A percentile compares a stretch with the other conserved stretches of the same genome.
Evolutionary conservation across 441 rosid species (phyloP).

Genomic region (Erodium texanum): DNA sequence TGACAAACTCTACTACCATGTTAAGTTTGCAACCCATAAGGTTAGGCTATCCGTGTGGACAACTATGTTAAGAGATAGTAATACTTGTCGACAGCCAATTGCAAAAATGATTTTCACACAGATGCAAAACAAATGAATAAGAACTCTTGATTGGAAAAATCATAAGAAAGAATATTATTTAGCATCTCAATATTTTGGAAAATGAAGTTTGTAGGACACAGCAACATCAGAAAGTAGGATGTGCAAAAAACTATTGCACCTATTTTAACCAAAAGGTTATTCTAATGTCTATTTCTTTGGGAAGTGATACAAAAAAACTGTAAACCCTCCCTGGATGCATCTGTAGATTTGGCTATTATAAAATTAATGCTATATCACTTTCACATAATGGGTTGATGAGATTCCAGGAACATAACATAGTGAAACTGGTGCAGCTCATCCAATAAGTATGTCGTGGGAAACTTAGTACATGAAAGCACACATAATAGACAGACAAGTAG

Average conservation of each 20-base stretch:
- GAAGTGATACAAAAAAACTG: not conserved
- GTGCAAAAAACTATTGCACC: not conserved
- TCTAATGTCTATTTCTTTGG: not conserved
- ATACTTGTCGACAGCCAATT: not conserved
- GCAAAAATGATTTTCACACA: not conserved
- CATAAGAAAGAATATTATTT: slow-evolving; percentile 1
- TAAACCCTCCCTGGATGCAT: not conserved
- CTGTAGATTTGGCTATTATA: not conserved
- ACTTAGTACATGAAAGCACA: slow-evolving; percentile 2
- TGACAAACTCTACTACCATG: not conserved
- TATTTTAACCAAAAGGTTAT: slow-evolving; percentile 5
- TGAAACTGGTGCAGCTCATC: slow-evolving; percentile 3
- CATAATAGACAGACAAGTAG: slow-evolving; percentile 1
- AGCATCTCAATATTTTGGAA: not conserved
- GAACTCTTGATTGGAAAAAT: not conserved
- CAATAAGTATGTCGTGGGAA: slow-evolving; percentile 6
- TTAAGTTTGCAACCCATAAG: not conserved
- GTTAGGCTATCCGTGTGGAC: slow-evolving; percentile 4
- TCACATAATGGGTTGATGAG: not conserved
- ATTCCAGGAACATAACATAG: not conserved
- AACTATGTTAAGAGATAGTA: not conserved
- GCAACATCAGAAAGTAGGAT: slow-evolving; percentile 1
- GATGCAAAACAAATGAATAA: slow-evolving; percentile 2
- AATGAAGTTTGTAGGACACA: not conserved
- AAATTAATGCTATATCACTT: not conserved